Evolutionary conservation across 108 stramenopile genomes (phyloP).

Genomic region (Epipyxis sp.): DNA sequence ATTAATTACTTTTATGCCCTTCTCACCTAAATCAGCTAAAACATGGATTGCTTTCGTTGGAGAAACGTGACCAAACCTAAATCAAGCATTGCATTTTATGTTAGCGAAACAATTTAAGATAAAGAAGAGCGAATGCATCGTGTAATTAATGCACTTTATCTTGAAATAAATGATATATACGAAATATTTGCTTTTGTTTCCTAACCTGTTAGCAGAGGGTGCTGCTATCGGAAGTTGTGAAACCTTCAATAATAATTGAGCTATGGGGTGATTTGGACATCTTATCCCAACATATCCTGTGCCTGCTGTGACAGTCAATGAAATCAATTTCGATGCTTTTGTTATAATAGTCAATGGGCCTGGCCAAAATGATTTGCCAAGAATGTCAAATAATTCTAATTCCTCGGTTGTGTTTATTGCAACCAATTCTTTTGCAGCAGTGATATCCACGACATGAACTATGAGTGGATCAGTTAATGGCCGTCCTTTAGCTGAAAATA

Average conservation of each 20-base stretch:
- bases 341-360: constrained; percentile 88
- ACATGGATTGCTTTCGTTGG: constrained; percentile 90
- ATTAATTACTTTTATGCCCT: constrained; percentile 65
- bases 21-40: constrained; percentile 77
- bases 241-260: constrained; percentile 67
- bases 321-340: constrained; percentile 67
- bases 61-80: constrained; percentile 94
- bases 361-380: constrained; percentile 77
- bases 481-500: constrained; percentile 86
- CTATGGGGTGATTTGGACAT: constrained; percentile 80
- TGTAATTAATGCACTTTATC: too few relatives aligned
- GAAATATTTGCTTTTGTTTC: too few relatives aligned
- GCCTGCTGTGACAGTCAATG: constrained; percentile 74
- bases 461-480: constrained; percentile 93
- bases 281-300: constrained; percentile 95
- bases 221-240: constrained; percentile 90
- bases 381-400: constrained; percentile 39
- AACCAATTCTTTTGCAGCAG: constrained; percentile 60
- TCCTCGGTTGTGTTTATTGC: constrained; percentile 35
- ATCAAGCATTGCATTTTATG: too few relatives aligned
- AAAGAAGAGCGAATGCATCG: too few relatives aligned
- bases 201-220: constrained; percentile 92
- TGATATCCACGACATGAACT: constrained; percentile 73
- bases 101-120: too few relatives aligned
- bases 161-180: too few relatives aligned